A percentile compares a stretch with the other conserved stretches of the same genome.
Evolutionary conservation across 208 protist genomes (phyloP).

Genomic region (Polymyxa betae): DNA sequence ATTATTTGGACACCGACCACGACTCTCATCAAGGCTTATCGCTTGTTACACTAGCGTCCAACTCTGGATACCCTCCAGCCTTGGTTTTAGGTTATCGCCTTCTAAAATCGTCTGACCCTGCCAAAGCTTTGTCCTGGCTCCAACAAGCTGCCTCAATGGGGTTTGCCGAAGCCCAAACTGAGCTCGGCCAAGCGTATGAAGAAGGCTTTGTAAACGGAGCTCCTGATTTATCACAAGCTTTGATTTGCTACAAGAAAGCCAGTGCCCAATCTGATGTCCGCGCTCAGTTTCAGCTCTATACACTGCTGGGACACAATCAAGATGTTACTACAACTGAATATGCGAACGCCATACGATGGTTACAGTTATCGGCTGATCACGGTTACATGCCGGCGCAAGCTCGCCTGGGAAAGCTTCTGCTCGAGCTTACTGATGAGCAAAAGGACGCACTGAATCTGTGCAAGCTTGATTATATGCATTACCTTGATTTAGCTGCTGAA

Average conservation of each 20-base stretch:
- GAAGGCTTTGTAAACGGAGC: neutral
- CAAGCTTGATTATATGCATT: neutral
- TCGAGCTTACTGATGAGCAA: neutral
- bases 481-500: neutral
- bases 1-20: neutral
- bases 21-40: neutral
- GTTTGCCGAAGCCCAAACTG: conserved; percentile 3
- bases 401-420: neutral
- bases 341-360: neutral
- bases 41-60: neutral
- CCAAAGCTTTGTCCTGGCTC: neutral
- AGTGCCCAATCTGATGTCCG: neutral
- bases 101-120: neutral
- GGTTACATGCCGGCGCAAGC: neutral
- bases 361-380: neutral
- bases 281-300: neutral
- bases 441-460: neutral
- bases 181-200: neutral
- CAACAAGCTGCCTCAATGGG: neutral
- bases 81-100: neutral
- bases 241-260: conserved; percentile 15
- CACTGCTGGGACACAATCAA: neutral
- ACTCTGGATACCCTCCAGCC: neutral
- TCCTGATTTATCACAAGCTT: neutral
- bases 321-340: neutral